A percentile compares a stretch with the other conserved stretches of the same genome.
Conservation (phyloP, 805 yeast genomes). For the Yarrowia sp. region DNA sequence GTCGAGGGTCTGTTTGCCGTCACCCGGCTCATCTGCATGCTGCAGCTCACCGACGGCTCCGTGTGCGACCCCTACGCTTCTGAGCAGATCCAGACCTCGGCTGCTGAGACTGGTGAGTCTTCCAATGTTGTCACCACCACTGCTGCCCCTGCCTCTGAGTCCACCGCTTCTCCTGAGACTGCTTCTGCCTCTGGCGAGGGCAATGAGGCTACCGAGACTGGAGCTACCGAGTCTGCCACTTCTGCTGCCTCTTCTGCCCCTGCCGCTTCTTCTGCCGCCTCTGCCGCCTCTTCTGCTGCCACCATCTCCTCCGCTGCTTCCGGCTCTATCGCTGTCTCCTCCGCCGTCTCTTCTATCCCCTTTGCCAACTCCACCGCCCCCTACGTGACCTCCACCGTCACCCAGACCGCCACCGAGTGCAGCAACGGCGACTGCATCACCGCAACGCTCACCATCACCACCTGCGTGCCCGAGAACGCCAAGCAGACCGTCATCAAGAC, state of each 20-base stretch:
- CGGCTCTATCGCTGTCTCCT: background rate
- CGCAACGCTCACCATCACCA: constrained; percentile 13
- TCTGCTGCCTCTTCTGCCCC: background rate
- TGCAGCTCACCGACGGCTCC: constrained; percentile 24
- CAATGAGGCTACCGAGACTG: too few species aligned
- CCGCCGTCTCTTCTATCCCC: background rate
- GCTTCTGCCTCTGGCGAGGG: background rate
- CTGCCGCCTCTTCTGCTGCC: background rate
- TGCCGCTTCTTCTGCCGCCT: background rate
- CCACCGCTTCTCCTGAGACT: background rate
- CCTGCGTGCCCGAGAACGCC: constrained; percentile 18
- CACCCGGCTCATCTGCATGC: constrained; percentile 22
- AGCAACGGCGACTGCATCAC: constrained; percentile 8
- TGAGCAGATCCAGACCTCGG: constrained; percentile 1
- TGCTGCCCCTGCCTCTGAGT: background rate
- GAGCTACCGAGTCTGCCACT: too few species aligned
- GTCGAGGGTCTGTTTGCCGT: constrained; percentile 32
- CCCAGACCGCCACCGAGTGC: constrained; percentile 12
- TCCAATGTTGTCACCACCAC: background rate
- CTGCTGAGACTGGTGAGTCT: background rate
- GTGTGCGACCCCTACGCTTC: constrained; percentile 19
- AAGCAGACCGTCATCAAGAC: constrained; percentile 13
- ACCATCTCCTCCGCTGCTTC: background rate
- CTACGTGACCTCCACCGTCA: constrained; percentile 15
- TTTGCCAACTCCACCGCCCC: constrained; percentile 8